A percentile compares a stretch with the other conserved stretches of the same genome.
Evolutionary conservation across 169 alveolate genomes (phyloP).

Genomic region (Cryptosporidium baileyi): DNA sequence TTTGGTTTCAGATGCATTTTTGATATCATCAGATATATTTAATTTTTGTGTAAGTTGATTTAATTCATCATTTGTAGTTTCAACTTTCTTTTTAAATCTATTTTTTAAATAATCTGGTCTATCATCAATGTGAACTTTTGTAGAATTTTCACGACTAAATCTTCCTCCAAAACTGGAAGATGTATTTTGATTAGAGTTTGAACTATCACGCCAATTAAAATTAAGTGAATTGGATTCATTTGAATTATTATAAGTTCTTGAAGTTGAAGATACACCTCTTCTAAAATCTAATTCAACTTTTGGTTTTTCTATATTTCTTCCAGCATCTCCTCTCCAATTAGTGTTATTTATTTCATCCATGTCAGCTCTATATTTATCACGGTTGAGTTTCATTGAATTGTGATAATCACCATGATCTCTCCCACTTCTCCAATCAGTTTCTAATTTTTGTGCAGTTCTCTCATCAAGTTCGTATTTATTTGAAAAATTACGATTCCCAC

Average conservation of each 20-base stretch:
- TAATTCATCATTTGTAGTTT: neutral
- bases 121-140: slow-evolving; percentile 17
- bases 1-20: neutral
- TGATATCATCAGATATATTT: neutral
- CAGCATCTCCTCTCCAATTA: slow-evolving; percentile 56
- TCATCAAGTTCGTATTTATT: slow-evolving; percentile 3
- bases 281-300: slow-evolving; percentile 27
- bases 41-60: no score
- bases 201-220: slow-evolving; percentile 34
- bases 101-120: slow-evolving; percentile 61
- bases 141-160: neutral
- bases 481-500: neutral
- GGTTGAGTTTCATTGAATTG: neutral
- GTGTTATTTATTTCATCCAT: slow-evolving; percentile 33
- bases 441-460: neutral
- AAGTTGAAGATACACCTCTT: slow-evolving; percentile 3
- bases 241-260: neutral
- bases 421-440: slow-evolving; percentile 55
- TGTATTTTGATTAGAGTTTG: neutral
- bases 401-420: slow-evolving; percentile 26
- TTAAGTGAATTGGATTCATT: neutral
- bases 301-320: slow-evolving; percentile 19
- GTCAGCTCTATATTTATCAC: neutral
- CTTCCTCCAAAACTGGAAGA: slow-evolving; percentile 28
- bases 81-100: slow-evolving; percentile 31